phyloP scores from a whole-genome alignment of 2,329 filamentous ascomycete species.

The Amylocarpus encephaloides region DNA sequence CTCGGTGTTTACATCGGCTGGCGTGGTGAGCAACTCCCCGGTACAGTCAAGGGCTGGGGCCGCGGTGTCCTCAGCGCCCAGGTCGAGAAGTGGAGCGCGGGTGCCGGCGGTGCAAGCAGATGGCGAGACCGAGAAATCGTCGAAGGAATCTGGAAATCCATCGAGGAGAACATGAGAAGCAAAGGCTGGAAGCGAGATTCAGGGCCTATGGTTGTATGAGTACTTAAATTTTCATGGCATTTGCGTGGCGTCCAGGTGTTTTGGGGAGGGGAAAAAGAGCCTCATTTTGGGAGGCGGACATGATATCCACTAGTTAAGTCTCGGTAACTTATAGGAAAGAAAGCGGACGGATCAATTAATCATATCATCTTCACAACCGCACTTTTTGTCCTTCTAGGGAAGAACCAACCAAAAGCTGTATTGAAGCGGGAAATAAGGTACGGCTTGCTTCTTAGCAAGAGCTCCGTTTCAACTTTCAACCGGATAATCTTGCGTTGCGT shows the following conservation, averaged over 20 bases:
- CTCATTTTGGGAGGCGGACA: too few species aligned
- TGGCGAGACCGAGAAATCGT: slow-evolving; percentile 93
- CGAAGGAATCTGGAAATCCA: slow-evolving; percentile 82
- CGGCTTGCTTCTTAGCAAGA: too few species aligned
- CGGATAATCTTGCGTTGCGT: too few species aligned
- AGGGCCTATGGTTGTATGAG: slow-evolving; percentile 40
- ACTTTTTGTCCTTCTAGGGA: too few species aligned
- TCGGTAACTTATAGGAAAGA: too few species aligned
- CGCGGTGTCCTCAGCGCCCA: slow-evolving; percentile 71
- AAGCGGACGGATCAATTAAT: too few species aligned
- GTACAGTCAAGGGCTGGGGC: slow-evolving; percentile 77
- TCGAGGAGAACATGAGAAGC: slow-evolving; percentile 80
- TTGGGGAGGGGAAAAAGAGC: neutral
- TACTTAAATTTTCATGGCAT: neutral
- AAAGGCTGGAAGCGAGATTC: slow-evolving; percentile 76
- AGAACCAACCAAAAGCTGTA: too few species aligned
- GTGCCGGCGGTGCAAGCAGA: slow-evolving; percentile 37
- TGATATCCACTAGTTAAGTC: too few species aligned
- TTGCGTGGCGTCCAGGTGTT: neutral
- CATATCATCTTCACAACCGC: too few species aligned
- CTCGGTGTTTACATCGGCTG: slow-evolving; percentile 87
- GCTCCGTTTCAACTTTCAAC: too few species aligned
- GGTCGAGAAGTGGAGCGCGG: slow-evolving; percentile 76
- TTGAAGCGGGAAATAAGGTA: too few species aligned
- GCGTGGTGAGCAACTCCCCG: slow-evolving; percentile 74